Evolutionary conservation across 2,329 filamentous ascomycete species (phyloP), one percentile per base, ranked within the genome.

Genomic region (Aspergillus sp.): DNA sequence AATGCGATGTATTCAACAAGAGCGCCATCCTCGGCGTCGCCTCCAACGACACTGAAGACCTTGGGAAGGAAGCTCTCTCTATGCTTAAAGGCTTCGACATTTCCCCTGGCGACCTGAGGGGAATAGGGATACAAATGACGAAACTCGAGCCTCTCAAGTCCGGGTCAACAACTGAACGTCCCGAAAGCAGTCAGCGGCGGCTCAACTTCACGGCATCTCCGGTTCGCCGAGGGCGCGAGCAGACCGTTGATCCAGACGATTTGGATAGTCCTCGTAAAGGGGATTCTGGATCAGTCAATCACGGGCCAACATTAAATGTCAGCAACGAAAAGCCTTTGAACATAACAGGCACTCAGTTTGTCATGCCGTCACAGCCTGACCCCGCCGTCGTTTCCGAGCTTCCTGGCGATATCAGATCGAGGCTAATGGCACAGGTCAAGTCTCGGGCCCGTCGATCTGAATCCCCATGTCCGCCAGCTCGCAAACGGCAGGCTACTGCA

Each of bases 1-100:
- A 86, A 59, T 98, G 91, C 51, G 91, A 98, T 52, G 83, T 78
- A 0, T 93, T 88, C 66, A 96, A 86, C 65, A 96, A 93, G 58
- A 93, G 86, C 47, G 60, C 81, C 6, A 57, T 78, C 2, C 80
- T 98, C 39, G 88, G 89, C 1, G 76, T 95, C 11, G 78, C 88
- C 3, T 96, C 89, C 0, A 82, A 93, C 52, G 72, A 77, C 32
- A 71, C 74, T 16, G 75, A 81, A 16, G 58, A 74, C 1, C 71
- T 96, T 24, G 78, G 78, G 0, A 86, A 82, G 51, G 88, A 96
- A 57, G 83, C 86, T 0, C 68, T 94, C n/a, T 79, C 80, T 0
- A 82, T 95, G 32, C 62, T 98, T 34, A 79, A 82, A 33, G 79
- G 81, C 2, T 89, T 84, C 55, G 80, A 74, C 15, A 86, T 96